Percentiles rank a stretch among this genome's conserved stretches.
phyloP scores from a whole-genome alignment of 2,329 filamentous ascomycete genomes.

The Penicillium concentricum region DNA sequence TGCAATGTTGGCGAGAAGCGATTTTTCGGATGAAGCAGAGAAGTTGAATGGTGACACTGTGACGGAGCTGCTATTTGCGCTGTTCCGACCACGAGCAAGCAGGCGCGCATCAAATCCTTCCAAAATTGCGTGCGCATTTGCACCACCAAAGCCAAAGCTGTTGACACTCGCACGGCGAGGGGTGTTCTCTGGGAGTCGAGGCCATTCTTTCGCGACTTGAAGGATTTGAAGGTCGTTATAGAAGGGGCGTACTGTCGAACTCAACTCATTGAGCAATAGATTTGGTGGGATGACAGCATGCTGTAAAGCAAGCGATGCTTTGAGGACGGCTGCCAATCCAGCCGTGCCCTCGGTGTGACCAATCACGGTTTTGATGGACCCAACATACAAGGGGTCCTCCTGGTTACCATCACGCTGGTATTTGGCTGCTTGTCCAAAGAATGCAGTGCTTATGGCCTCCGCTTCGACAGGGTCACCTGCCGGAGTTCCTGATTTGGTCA shows the following conservation, averaged over 20 bases:
- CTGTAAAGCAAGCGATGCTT: slow-evolving; percentile 42
- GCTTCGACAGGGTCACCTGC: slow-evolving; percentile 27
- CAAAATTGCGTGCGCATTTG: slow-evolving; percentile 41
- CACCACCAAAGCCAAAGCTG: slow-evolving; percentile 45
- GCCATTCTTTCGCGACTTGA: slow-evolving; percentile 22
- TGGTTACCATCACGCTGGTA: slow-evolving; percentile 2
- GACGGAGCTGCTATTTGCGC: neutral
- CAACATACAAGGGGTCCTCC: slow-evolving; percentile 26
- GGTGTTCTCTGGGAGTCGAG: slow-evolving; percentile 17
- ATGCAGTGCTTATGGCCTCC: slow-evolving; percentile 22
- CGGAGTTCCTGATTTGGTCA: slow-evolving; percentile 18
- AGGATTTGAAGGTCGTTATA: slow-evolving; percentile 26
- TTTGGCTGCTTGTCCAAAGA: slow-evolving; percentile 15
- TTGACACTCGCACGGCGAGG: slow-evolving; percentile 45
- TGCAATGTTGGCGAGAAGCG: slow-evolving; percentile 11
- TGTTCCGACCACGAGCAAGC: neutral
- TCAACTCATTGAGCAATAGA: slow-evolving; percentile 29
- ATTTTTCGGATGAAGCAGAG: slow-evolving; percentile 22
- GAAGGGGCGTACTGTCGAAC: slow-evolving; percentile 23
- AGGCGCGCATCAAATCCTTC: slow-evolving; percentile 26
- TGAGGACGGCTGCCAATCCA: slow-evolving; percentile 35
- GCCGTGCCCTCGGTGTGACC: slow-evolving; percentile 38
- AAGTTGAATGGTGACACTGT: slow-evolving; percentile 20
- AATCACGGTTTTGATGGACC: slow-evolving; percentile 33
- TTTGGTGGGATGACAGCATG: slow-evolving; percentile 34